Evolutionary conservation across 768 basidiomycete genomes (phyloP).

Genomic region (Suillus bovinus): DNA sequence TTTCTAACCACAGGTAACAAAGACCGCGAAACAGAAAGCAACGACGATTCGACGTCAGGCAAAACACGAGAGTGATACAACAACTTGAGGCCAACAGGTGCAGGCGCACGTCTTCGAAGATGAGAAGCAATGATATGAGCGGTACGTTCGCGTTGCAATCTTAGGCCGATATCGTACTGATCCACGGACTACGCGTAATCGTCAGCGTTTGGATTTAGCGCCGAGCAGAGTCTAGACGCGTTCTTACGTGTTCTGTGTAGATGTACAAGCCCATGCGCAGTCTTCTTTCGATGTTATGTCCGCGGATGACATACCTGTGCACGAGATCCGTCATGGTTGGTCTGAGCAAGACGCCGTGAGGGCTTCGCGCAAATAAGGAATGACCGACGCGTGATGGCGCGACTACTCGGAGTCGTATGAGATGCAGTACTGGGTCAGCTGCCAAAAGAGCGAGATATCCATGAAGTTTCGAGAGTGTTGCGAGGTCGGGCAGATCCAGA

Average conservation of each 20-base stretch:
- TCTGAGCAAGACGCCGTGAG: constrained; percentile 55
- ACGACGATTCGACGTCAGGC: constrained; percentile 65
- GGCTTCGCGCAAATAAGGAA: constrained; percentile 58
- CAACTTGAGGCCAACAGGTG: constrained; percentile 39
- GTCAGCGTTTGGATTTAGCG: neutral
- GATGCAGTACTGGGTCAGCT: constrained; percentile 64
- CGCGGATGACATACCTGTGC: constrained; percentile 69
- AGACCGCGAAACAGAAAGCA: constrained; percentile 53
- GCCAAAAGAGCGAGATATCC: constrained; percentile 51
- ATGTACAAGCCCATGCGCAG: constrained; percentile 70
- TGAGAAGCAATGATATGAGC: constrained; percentile 52
- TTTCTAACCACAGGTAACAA: constrained; percentile 64
- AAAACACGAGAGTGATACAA: constrained; percentile 55
- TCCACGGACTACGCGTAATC: constrained; percentile 50
- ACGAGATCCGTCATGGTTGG: constrained; percentile 69
- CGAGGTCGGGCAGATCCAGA: constrained; percentile 73
- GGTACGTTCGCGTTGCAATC: constrained; percentile 55
- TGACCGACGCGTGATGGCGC: constrained; percentile 70
- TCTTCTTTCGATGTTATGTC: constrained; percentile 61
- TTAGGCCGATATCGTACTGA: constrained; percentile 62
- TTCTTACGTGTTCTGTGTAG: constrained; percentile 54
- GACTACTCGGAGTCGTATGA: constrained; percentile 57
- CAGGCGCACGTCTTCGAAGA: constrained; percentile 47
- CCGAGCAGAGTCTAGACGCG: constrained; percentile 22
- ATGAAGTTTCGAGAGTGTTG: constrained; percentile 47